Evolutionary conservation across 2,329 filamentous ascomycete genomes (phyloP), one percentile per base, ranked within the genome.

Genomic region (Tolypocladium paradoxum): DNA sequence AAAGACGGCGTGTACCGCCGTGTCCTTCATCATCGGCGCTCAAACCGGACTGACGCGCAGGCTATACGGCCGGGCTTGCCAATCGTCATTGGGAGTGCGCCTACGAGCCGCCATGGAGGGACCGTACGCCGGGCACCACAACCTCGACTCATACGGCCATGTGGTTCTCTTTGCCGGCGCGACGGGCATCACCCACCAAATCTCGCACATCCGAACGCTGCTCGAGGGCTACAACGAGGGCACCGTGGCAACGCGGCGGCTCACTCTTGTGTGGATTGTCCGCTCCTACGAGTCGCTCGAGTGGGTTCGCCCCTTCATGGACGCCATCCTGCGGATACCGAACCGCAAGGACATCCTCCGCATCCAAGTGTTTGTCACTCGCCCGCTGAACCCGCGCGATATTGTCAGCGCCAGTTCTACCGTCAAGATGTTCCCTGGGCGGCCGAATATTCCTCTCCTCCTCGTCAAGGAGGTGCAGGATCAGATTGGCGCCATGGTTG

Each of bases 131-230:
- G 85, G 85, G 43, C 85, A 90, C 65, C 87, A 96, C 70, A 84
- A 83, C 56, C 84, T 97, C 58, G 85, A 90, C 69, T 96, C 91
- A 8, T 97, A 96, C 69, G 92, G 93, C 38, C 93, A 95, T 45
- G 84, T 85, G 46, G 81, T 99, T 57, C 84, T 99, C 53, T 90
- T 96, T 65, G 91, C 92, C 14, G 91, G 90, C 53, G 89, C 92
- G 54, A 90, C 93, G 6, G 93, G 93, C 57, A 97, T 99, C 70
- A 96, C 92, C 1, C 92, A 97, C 68, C 90, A 95, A 67, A 82
- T 97, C 33, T 88, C 90, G 35, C 95, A 95, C 68, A 79, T 96
- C 9, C 85, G 84, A 53, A 85, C 93, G 50, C 75, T 92, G 5
- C 78, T 92, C 54, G 73, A 83, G 52, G 86, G 86, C 4, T 86